Base-by-base conservation (phyloP, 1,139 yeast genomes). In the Kluyveromyces sp. region DNA sequence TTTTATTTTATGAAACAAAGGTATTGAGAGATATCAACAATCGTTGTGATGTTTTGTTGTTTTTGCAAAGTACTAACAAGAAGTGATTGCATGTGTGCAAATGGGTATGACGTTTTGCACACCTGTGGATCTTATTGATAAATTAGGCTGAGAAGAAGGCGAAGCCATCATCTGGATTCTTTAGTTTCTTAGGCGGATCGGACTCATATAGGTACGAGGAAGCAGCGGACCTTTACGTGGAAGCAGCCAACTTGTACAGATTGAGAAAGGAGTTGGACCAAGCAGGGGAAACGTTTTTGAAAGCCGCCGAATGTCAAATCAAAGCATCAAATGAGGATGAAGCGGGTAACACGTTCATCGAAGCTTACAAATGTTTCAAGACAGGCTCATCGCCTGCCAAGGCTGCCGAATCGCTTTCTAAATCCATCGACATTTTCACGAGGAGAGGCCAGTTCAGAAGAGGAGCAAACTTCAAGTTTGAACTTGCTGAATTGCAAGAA, bases 401-500 rank as follows among this genome's bases (percentile, higher is more conserved):
- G 49, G 96, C 96, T 3, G 92, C 86, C 28, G 77, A 81, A 44
- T 80, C 89, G 7, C 72, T 92, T 52, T 75, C 79, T 49, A 77
- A 76, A 57, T 96, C 97, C 0, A 82, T 92, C 50, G 83, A 79
- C 54, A 75, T 87, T 58, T 90, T 90, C 66, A 88, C 96, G 1
- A 77, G 81, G 53, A 80, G 89, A 55, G 98, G 98, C 10, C 96
- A 90, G 63, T 94, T 92, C 68, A 80, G 98, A 63, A 76, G 98
- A 63, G 96, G 96, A 26, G 98, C 98, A 25, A 88, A 88, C 63
- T 90, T 86, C 68, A 84, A 92, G 59, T 79, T 84, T 73, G 97
- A 92, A 63, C 74, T 92, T 59, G 98, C 90, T 3, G 92, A 81
- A 54, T 68, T 92, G 42, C 88, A 86, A 63, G 97, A 92, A 65